Conservation (phyloP, 2,329 filamentous ascomycete genomes). For the Fonsecaea pugnacius region DNA sequence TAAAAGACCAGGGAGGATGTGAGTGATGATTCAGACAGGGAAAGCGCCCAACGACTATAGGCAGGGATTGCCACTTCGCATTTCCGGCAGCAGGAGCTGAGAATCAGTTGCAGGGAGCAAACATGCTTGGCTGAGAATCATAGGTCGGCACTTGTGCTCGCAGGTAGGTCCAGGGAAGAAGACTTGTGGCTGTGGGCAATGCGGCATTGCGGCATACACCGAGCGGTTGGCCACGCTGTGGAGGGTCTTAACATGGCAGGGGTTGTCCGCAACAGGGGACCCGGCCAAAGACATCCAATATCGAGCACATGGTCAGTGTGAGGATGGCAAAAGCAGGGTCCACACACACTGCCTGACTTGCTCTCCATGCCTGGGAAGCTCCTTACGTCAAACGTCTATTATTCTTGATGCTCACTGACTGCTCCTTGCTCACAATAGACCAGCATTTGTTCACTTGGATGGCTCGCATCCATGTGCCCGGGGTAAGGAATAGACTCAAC, state of each 20-base stretch:
- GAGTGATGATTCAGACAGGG: not conserved
- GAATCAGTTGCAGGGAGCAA: not conserved
- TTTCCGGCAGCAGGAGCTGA: not conserved
- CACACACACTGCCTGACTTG: not conserved
- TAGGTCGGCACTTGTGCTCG: not conserved
- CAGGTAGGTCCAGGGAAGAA: not conserved
- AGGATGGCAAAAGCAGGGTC: not conserved
- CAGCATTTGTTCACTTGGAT: not conserved
- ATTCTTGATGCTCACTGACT: not conserved
- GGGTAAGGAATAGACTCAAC: not conserved
- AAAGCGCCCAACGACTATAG: not conserved
- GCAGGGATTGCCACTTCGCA: not conserved
- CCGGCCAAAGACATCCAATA: not conserved
- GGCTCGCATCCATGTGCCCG: not conserved
- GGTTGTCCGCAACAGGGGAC: not conserved
- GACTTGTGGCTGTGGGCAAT: not conserved
- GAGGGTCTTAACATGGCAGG: not conserved
- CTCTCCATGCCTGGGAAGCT: not conserved
- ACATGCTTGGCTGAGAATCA: not conserved
- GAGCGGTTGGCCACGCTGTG: not conserved
- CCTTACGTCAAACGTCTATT: slow-evolving; percentile 1
- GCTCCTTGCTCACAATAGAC: too few relatives aligned
- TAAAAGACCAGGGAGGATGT: not conserved
- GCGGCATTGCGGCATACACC: slow-evolving; percentile 1
- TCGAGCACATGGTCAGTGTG: not conserved